These are phyloP conservation scores for Leishmania braziliensis DNA, from an alignment of 208 protist genomes.

Conservation along the genomic window DNA sequence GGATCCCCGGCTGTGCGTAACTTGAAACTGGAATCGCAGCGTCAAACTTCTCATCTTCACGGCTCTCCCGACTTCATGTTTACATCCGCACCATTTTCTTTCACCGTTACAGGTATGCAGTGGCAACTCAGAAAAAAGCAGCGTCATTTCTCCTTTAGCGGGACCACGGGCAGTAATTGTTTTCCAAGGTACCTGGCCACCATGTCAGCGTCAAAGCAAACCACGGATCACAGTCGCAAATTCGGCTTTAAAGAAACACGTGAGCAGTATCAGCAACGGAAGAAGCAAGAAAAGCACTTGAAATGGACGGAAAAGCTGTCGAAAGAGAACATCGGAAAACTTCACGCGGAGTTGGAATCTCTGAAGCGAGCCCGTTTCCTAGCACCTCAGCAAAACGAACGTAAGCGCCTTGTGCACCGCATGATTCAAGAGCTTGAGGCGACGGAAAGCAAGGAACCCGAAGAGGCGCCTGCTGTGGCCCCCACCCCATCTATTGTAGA, in stretches of 20 bases:
- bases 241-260: slow-evolving; percentile 62
- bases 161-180: background rate
- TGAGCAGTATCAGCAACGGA: slow-evolving; percentile 44
- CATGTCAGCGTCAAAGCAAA: slow-evolving; percentile 12
- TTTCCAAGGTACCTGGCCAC: slow-evolving; percentile 8
- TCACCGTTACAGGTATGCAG: background rate
- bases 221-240: slow-evolving; percentile 31
- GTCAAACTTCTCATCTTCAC: background rate
- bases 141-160: background rate
- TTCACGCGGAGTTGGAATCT: slow-evolving; percentile 54
- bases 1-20: background rate
- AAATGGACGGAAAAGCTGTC: slow-evolving; percentile 65
- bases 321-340: slow-evolving; percentile 51
- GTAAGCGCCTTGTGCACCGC: slow-evolving; percentile 59
- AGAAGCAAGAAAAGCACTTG: slow-evolving; percentile 45
- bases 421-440: slow-evolving; percentile 51
- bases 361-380: slow-evolving; percentile 59
- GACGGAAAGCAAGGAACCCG: slow-evolving; percentile 2
- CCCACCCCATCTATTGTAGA: slow-evolving; percentile 6
- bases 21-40: background rate
- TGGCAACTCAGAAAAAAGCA: background rate
- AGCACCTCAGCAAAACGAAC: slow-evolving; percentile 69
- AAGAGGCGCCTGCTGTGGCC: background rate
- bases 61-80: background rate
- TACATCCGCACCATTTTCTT: background rate